Conservation (phyloP, 2,329 filamentous ascomycete genomes). For the Raffaelea arxii region DNA sequence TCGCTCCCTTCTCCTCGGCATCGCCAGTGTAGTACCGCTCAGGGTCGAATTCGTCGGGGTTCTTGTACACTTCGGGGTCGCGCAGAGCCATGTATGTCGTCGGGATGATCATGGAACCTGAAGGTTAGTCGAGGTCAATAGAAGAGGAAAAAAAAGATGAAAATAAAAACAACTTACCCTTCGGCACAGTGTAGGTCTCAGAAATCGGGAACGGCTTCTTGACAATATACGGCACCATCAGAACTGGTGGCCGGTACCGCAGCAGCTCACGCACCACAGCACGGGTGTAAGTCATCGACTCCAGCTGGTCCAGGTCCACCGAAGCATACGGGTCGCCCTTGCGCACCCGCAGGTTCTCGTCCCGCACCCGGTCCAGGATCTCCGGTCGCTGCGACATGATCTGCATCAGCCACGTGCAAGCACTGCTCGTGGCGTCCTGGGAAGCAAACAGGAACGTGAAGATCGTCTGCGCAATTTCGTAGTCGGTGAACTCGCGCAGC, state of each 20-base stretch:
- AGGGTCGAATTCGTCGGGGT: conserved; percentile 81
- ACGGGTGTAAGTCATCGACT: conserved; percentile 81
- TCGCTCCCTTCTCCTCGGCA: conserved; percentile 73
- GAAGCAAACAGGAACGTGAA: conserved; percentile 97
- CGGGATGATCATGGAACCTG: conserved; percentile 85
- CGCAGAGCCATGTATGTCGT: conserved; percentile 85
- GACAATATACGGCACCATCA: conserved; percentile 91
- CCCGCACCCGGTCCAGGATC: conserved; percentile 76
- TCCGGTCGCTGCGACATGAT: conserved; percentile 90
- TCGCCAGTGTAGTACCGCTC: conserved; percentile 86
- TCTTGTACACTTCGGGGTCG: conserved; percentile 84
- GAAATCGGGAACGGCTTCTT: conserved; percentile 95
- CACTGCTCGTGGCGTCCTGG: conserved; percentile 92
- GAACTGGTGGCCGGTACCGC: conserved; percentile 88
- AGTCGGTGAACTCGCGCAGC: conserved; percentile 79
- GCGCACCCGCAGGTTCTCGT: conserved; percentile 74
- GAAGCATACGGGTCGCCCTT: conserved; percentile 62
- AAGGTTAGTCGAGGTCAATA: too few species aligned
- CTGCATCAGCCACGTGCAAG: conserved; percentile 92
- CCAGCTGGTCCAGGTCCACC: conserved; percentile 75
- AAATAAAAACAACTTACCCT: conserved; percentile 43
- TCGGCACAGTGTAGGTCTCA: conserved; percentile 79
- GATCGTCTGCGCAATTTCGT: conserved; percentile 84
- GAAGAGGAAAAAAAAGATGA: background rate
- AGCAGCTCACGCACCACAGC: conserved; percentile 86